Base-by-base conservation (phyloP, 1,284 basidiomycete genomes). In the Tilletiaria anomala region DNA sequence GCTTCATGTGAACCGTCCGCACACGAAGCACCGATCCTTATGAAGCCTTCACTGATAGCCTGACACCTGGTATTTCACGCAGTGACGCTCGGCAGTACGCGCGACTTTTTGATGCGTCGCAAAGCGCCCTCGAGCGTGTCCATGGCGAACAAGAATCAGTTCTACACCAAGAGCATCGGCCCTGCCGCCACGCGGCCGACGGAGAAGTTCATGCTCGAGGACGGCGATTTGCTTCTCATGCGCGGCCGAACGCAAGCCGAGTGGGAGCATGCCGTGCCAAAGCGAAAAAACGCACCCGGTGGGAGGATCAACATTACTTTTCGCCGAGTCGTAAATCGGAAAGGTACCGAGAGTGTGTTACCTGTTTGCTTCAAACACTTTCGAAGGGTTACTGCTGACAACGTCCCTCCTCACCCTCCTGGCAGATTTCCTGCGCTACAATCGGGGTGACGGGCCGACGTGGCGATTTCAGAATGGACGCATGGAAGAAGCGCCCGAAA, bases 221-320 rank as follows among this genome's bases (percentile, higher is more conserved):
- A 61, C 32, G 68, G 69, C 15, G 67, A 68, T 41, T 59, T 69
- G 53, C 54, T 70, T 11, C 53, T 70, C 16, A 70, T 70, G 69
- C 52, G 63, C 11, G 69, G 69, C 1, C 51, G 39, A 24, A 70
- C 68, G 4, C 69, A 70, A 42, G 51, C 56, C 29, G 56, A 65
- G 18, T 70, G 66, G 67, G 50, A 69, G 35, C 69, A 70, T 47
- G 53, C 57, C 26, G 56, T 70, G 6, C 69, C 69, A 2, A 70
- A 69, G 43, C 45, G 69, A 16, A 58, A 55, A 24, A 40, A 31
- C 10, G 21, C 24, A n/a, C 17, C 26, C 22, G 55, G 56, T 15
- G 63, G 63, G 15, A 45, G 69, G 34, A 70, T 70, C 46, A 70
- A 70, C 48, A 54, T 70, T 39, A 70, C 69, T 4, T 70, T 70